These are phyloP conservation scores for Xerocomellus amylosporus DNA, from an alignment of 768 basidiomycete genomes.

Conservation along the genomic window DNA sequence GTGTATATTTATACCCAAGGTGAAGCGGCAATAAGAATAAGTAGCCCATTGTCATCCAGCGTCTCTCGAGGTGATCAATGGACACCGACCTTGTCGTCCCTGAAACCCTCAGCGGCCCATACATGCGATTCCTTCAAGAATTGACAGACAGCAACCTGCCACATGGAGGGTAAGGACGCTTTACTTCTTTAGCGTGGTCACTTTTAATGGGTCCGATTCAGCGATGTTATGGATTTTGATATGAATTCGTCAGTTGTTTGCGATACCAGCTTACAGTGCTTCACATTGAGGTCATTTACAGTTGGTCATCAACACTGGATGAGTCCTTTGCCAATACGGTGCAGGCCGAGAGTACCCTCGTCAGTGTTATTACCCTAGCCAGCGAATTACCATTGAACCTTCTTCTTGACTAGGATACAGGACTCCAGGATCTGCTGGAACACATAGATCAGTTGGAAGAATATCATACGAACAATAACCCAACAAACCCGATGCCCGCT, in stretches of 20 bases:
- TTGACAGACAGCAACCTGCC: background rate
- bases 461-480: background rate
- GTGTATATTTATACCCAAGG: background rate
- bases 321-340: background rate
- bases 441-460: background rate
- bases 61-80: background rate
- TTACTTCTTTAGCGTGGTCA: background rate
- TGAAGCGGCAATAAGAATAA: background rate
- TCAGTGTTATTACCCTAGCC: background rate
- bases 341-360: background rate
- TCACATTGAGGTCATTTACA: background rate
- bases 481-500: background rate
- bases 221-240: background rate
- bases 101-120: no score
- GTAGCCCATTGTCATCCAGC: background rate
- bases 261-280: background rate
- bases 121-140: background rate
- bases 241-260: slow-evolving; percentile 1
- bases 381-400: background rate
- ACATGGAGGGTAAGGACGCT: background rate
- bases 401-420: background rate
- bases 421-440: background rate
- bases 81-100: background rate
- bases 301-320: background rate
- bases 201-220: background rate